Evolutionary conservation across 1,139 yeast species (phyloP).

Genomic region (Geotrichum carabidarum): DNA sequence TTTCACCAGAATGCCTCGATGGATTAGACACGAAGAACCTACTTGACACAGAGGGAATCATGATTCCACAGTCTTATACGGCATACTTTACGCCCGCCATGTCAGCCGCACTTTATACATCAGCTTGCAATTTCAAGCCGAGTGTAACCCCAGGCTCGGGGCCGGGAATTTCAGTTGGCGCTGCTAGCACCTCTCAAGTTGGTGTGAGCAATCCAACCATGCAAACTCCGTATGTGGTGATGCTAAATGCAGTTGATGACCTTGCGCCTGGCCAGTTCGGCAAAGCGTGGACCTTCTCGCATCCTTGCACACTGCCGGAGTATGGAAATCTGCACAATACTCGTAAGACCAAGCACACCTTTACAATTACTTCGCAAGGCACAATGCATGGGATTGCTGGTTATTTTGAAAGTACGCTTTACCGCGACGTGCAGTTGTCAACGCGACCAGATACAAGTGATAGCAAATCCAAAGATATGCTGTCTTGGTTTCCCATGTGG

Average conservation of each 20-base stretch:
- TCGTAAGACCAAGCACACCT: conserved; percentile 36
- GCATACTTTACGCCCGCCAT: conserved; percentile 63
- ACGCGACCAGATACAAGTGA: conserved; percentile 46
- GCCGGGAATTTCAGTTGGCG: not conserved
- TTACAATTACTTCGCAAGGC: conserved; percentile 44
- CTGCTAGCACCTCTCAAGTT: conserved; percentile 3
- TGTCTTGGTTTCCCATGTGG: conserved; percentile 69
- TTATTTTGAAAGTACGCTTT: conserved; percentile 61
- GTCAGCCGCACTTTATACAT: conserved; percentile 45
- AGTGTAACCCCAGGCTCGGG: conserved; percentile 13
- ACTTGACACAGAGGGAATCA: conserved; percentile 38
- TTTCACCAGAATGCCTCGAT: conserved; percentile 70
- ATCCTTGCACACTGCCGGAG: conserved; percentile 7
- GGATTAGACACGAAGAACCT: conserved; percentile 30
- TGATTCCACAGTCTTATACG: conserved; percentile 60
- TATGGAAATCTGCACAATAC: conserved; percentile 31
- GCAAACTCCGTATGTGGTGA: conserved; percentile 57
- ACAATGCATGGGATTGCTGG: conserved; percentile 73
- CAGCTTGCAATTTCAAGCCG: conserved; percentile 15
- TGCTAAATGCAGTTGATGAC: conserved; percentile 48
- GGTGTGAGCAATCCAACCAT: conserved; percentile 27
- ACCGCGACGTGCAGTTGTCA: conserved; percentile 52
- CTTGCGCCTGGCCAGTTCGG: conserved; percentile 20
- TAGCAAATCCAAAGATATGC: conserved; percentile 50
- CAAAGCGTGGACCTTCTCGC: conserved; percentile 17